phyloP scores from a whole-genome alignment of 2,329 filamentous ascomycete species.

The Sordariomycetes sp. region DNA sequence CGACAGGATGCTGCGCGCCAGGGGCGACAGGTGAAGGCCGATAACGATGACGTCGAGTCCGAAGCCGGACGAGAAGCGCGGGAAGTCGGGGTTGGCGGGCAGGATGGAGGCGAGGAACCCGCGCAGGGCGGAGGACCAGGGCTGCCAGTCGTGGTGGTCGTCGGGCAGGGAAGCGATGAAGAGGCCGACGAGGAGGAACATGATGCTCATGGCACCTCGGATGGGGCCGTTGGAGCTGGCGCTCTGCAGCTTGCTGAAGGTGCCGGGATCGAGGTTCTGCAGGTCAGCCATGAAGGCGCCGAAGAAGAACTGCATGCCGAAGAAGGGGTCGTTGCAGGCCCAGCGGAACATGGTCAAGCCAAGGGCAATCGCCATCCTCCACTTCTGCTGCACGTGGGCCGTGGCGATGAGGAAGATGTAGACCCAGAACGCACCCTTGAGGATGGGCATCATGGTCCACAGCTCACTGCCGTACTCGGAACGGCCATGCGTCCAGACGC shows the following conservation, averaged over 20 bases:
- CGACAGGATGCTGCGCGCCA: slow-evolving; percentile 41
- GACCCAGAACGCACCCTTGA: slow-evolving; percentile 44
- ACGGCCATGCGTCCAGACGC: slow-evolving; percentile 39
- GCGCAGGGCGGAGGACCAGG: slow-evolving; percentile 42
- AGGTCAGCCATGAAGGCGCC: slow-evolving; percentile 54
- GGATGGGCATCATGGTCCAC: slow-evolving; percentile 47
- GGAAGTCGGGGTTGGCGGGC: slow-evolving; percentile 34
- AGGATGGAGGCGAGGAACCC: slow-evolving; percentile 32
- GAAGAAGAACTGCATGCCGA: slow-evolving; percentile 51
- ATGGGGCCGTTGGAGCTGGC: slow-evolving; percentile 32
- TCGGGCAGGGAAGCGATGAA: slow-evolving; percentile 53
- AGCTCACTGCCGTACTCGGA: slow-evolving; percentile 49
- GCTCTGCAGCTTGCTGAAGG: slow-evolving; percentile 23
- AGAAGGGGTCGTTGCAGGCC: slow-evolving; percentile 24
- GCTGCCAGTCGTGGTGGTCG: slow-evolving; percentile 38
- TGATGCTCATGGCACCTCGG: slow-evolving; percentile 31
- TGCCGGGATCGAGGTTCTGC: slow-evolving; percentile 39
- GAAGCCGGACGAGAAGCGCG: slow-evolving; percentile 28
- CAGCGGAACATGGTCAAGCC: slow-evolving; percentile 41
- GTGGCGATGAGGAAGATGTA: slow-evolving; percentile 44
- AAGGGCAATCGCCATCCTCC: slow-evolving; percentile 36
- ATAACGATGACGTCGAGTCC: slow-evolving; percentile 33
- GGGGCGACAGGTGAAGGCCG: slow-evolving; percentile 41
- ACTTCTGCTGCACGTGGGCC: slow-evolving; percentile 35
- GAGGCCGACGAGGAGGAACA: slow-evolving; percentile 42